Base-by-base conservation (phyloP, 306 rosid genomes). In the Vigna mungo region DNA sequence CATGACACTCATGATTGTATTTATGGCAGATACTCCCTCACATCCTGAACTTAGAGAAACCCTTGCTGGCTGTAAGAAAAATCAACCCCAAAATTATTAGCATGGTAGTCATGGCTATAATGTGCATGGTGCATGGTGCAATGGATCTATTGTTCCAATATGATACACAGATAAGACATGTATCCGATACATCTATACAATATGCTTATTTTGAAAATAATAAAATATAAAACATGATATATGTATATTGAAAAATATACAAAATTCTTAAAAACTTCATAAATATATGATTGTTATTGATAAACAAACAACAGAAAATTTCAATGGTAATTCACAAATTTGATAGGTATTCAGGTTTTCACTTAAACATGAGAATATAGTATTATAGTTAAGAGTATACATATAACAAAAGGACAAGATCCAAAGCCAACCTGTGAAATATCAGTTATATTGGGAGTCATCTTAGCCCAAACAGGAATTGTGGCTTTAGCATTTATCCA, bases 401-500 rank as follows among this genome's bases (percentile, higher is more conserved):
- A 39, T 43, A 48, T 25, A 66, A 41, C 1, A 41, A 41, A 41
- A 41, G 79, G 72, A 55, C 27, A 37, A 6, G 65, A 60, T 68
- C 37, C 27, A 61, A 71, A 80, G 71, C 76, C 6, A 66, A 94
- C 99, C 97, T 86, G 89, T 39, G 97, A 71, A 82, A 95, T 95
- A 61, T 95, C 99, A 25, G 97, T 95, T 80, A 95, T 76, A 77
- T 95, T 95, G 77, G 99, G 99, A 79, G 99, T 95, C 99, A 95
- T 95, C 95, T 95, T 95, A 13, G 97, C 97, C 99, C 99, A 92
- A 82, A 95, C 99, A 66, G 97, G 99, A 76, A 95, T 68, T 5
- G 96, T 86, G 68, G 99, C 97, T 84, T 95, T 95, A 4, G 97
- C 93, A 81, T 95, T 95, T 56, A 95, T 81, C 99, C 99, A 95